Base-by-base conservation (phyloP, 495 filamentous ascomycete genomes). In the Xylaria venustula region DNA sequence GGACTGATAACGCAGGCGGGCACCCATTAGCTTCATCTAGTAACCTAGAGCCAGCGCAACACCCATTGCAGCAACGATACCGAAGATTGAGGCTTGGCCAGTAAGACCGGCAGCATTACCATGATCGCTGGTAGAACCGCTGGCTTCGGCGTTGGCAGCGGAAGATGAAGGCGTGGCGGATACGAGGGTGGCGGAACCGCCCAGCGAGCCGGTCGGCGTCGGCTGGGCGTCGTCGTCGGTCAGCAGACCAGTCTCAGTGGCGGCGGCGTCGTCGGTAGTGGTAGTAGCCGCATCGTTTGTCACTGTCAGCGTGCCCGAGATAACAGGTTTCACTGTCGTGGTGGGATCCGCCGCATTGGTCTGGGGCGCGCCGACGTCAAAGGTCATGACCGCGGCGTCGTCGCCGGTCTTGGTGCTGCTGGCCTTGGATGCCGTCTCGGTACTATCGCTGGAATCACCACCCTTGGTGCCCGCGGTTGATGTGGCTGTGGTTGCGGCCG, bases 11-110 rank as follows among this genome's bases (percentile, higher is more conserved):
- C 19, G 14, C 15, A 23, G 36, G 32, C 9, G 19, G 25, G 17
- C 17, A n/a, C 6, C 17, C 17, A 11, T 9, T 26, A 17, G 17
- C 30, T 34, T 15, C 12, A 9, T 58, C 63, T 61, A 71, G 54
- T 65, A 66, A 41, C 69, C 63, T 2, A 69, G 63, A 37, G 56
- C 55, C 12, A 69, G 60, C 25, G 67, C 58, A 12, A 58, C 64
- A 42, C 51, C 58, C 44, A 69, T 61, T 15, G 67, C 64, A 15
- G 58, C 62, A 5, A 67, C 51, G 20, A 67, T 64, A 6, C 62
- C 67, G 9, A 71, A 60, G 23, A 69, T 41, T 4, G 69, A 67
- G 32, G 69, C 58, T 19, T 64, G 51, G 42, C 57, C 55, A 12
- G 50, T 26, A 30, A 56, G 22, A 23, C 59, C 25, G 25, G 51